Base-by-base conservation (phyloP, 225 moss, liverwort and hornwort genomes). In the Climacium dendroides region DNA sequence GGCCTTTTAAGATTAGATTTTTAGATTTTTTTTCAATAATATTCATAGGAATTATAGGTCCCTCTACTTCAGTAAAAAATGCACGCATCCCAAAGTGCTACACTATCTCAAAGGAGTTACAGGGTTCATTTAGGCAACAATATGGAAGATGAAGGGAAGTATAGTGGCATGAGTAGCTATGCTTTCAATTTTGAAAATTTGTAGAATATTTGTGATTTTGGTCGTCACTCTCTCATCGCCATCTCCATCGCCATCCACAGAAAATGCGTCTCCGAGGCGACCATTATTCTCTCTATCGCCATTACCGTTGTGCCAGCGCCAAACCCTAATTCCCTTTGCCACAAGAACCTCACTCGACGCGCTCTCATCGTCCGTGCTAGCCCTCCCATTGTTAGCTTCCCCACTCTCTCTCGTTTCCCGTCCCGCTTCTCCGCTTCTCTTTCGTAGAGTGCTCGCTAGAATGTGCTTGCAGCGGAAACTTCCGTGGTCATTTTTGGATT, bases 1-100 rank as follows among this genome's bases (percentile, higher is more conserved):
- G 0, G 0, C 29, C 9, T 72, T 45, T 1, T 0, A 45, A 0
- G 6, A 45, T 16, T 6, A 15, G 6, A 28, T 28, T 15, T 28
- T 3, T 9, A 9, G 3, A 48, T 48, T 71, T 29, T 10, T 15
- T 45, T 45, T 28, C 28, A 45, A 29, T 72, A 17, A 0, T 43
- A 72, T 23, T 69, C 2, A 39, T 5, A 37, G 1, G 13, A 67
- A 67, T 13, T 37, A n/a, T n/a, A 10, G 65, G 6, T 65, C 11
- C 19, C 1, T n/a, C 20, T 35, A 65, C 11, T 3, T 65, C 11
- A 11, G 2, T n/a, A 6, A 10, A 35, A n/a, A 6, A 1, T 35
- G 7, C 11, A 20, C 1, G 19, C 20, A 66, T 2, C 20, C 65
- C 19, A 65, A n/a, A 65, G 19, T 0, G 1, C n/a, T 5, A 19